phyloP scores from a whole-genome alignment of 345 rosid genomes.

The Camelina hispida region DNA sequence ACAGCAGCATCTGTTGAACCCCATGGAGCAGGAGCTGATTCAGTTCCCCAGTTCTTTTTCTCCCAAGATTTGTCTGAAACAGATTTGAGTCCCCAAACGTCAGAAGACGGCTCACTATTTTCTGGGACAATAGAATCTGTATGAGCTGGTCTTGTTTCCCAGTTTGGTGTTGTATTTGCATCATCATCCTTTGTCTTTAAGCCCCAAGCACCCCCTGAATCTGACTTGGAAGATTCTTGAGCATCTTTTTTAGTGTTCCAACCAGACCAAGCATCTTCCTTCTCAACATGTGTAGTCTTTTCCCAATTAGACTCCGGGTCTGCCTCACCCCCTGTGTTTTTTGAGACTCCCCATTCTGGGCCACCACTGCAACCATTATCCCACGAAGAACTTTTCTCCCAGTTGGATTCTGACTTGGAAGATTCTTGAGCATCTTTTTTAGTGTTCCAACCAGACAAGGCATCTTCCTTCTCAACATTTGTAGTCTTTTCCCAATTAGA shows the following conservation, averaged over 20 bases:
- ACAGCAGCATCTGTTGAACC: conserved; percentile 14
- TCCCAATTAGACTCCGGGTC: conserved; percentile 42
- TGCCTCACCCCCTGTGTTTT: conserved; percentile 29
- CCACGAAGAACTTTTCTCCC: conserved; percentile 51
- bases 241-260: conserved; percentile 39
- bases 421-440: conserved; percentile 33
- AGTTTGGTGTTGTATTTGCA: conserved; percentile 36
- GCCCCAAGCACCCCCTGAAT: conserved; percentile 48
- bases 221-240: conserved; percentile 39
- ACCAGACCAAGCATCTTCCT: conserved; percentile 38
- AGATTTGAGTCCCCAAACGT: conserved; percentile 37
- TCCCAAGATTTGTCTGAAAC: conserved; percentile 36
- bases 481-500: conserved; percentile 44
- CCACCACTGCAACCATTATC: conserved; percentile 43
- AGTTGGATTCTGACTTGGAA: conserved; percentile 42
- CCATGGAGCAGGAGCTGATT: conserved; percentile 35
- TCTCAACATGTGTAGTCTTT: conserved; percentile 32
- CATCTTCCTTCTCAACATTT: conserved; percentile 32
- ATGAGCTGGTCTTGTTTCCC: conserved; percentile 41
- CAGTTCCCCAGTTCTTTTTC: conserved; percentile 17
- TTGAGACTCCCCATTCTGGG: conserved; percentile 47
- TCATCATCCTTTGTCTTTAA: conserved; percentile 41
- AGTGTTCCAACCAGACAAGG: conserved; percentile 41
- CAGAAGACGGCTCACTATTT: conserved; percentile 32
- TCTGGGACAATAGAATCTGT: conserved; percentile 20